Evolutionary conservation across 75 land plant genomes (phyloP), one percentile per base, ranked within the genome.

Genomic region (Azolla pinnata): DNA sequence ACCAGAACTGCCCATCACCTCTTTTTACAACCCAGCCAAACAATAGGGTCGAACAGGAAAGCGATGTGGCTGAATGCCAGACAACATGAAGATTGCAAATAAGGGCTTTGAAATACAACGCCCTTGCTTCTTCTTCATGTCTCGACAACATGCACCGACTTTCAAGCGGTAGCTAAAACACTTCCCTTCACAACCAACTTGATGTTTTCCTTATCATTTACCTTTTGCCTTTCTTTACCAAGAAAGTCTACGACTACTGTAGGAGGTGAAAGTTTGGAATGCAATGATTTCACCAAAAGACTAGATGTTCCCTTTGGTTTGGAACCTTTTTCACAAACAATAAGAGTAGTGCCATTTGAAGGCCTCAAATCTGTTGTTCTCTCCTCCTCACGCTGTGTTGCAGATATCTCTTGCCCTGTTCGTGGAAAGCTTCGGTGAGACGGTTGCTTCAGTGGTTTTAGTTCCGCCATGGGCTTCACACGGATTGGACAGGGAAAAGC

Each of bases 171-270:
- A 18, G 21, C 49, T 23, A 46, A 46, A 4, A 23, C 2, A 18
- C 49, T 23, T 18, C 21, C 17, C 14, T 17, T 46, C 17, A 18
- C 49, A 4, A 23, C 4, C n/a, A 46, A 17, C 49, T 46, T 46
- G 49, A 46, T 46, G 21, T 46, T 46, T 3, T 4, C 49, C 21
- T 46, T 46, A 23, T 46, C 49, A 46, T n/a, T n/a, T n/a, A 46
- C 49, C 14, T 23, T 3, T 14, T 14, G 49, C 49, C 49, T 46
- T 4, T 46, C 17, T 23, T 46, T 46, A 23, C 21, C 49, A 2
- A 17, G n/a, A 23, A 2, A 18, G 49, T 46, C 49, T 46, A 18
- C 23, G 21, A 3, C 49, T 18, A 46, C 49, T 46, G 49, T 46
- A 46, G 49, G 23, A 46, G 49, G 17, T 14, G 49, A 46, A 3